These are phyloP conservation scores for Nemania serpens DNA, from an alignment of 2,329 filamentous ascomycete genomes.

Conservation along the genomic window DNA sequence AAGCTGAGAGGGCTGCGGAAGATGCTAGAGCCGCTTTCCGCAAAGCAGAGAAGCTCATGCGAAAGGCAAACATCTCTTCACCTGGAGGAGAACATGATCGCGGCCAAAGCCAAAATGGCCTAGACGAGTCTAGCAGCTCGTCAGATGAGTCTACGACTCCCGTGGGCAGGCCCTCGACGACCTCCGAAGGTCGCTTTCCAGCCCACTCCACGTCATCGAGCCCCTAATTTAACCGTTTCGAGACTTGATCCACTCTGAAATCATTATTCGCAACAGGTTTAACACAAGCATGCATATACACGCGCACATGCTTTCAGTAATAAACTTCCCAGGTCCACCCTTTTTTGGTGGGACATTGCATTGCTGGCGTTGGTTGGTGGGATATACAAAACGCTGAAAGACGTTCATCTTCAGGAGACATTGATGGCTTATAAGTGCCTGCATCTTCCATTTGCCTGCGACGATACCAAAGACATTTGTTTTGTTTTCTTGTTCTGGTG, in stretches of 20 bases:
- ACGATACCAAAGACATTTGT: conserved; percentile 39
- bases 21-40: conserved; percentile 54
- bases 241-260: conserved; percentile 19
- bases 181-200: conserved; percentile 16
- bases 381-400: conserved; percentile 37
- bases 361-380: conserved; percentile 41
- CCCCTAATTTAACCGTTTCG: conserved; percentile 32
- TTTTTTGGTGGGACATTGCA: conserved; percentile 32
- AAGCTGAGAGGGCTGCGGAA: conserved; percentile 71
- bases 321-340: conserved; percentile 28
- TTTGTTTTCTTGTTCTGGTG: background rate
- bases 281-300: conserved; percentile 30
- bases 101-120: conserved; percentile 42
- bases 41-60: conserved; percentile 51
- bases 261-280: conserved; percentile 27
- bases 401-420: conserved; percentile 30
- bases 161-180: conserved; percentile 18
- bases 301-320: conserved; percentile 35
- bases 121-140: conserved; percentile 49
- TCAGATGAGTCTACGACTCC: conserved; percentile 38
- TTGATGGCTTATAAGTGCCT: conserved; percentile 32
- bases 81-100: conserved; percentile 31
- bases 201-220: conserved; percentile 21
- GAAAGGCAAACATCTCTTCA: conserved; percentile 54
- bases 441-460: conserved; percentile 32